Conservation (phyloP, 2,329 filamentous ascomycete species). For the Talaromyces sp. region DNA sequence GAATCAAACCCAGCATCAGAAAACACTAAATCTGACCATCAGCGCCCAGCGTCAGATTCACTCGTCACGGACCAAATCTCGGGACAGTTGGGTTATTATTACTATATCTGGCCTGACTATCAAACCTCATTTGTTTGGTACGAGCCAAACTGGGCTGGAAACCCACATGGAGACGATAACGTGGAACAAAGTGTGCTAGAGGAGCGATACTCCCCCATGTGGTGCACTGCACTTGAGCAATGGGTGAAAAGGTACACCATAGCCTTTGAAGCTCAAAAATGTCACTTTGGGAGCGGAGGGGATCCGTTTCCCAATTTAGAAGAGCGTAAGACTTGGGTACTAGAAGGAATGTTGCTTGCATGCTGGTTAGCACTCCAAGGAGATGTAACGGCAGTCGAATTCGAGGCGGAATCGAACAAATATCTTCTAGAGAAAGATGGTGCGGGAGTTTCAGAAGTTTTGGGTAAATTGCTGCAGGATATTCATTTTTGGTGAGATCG, state of each 20-base stretch:
- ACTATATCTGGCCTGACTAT: neutral
- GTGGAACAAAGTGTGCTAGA: neutral
- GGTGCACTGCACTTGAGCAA: neutral
- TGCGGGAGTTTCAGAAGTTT: neutral
- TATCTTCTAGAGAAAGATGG: neutral
- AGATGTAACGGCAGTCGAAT: neutral
- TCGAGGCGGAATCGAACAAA: neutral
- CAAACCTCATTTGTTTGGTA: neutral
- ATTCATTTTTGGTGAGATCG: neutral
- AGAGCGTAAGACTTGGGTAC: neutral
- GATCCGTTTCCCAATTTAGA: neutral
- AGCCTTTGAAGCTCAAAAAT: neutral
- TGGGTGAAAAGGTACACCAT: neutral
- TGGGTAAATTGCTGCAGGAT: neutral
- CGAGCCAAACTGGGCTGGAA: neutral
- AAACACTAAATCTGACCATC: no score
- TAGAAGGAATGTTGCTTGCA: neutral
- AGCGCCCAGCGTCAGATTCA: no score
- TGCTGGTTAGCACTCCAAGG: neutral
- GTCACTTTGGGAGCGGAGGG: neutral
- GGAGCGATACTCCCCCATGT: neutral
- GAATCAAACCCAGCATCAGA: no score
- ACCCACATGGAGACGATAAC: neutral
- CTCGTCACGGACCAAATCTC: no score
- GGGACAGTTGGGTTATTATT: neutral